Evolutionary conservation across 257 asterid genomes (phyloP), one percentile per base, ranked within the genome.

Genomic region (Solanum arcanum): DNA sequence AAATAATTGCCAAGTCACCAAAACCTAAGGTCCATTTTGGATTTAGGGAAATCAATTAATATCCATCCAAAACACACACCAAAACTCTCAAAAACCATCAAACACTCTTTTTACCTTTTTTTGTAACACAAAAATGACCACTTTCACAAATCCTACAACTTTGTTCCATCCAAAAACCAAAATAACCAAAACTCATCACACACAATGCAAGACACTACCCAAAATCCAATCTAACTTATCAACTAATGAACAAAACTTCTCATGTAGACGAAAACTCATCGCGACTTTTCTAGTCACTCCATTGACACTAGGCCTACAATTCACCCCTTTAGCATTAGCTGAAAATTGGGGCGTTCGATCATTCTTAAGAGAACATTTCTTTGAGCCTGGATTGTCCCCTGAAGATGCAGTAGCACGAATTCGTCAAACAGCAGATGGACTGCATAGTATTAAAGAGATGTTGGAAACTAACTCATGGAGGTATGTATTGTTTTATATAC

Each of bases 401-500:
- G 98, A 95, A 20, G 97, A 95, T 42, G 88, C 98, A 25, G 97
- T 83, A 29, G 92, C 94, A 2, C 88, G 98, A 41, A 91, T 95
- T 87, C 90, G 91, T 35, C 94, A 94, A 85, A 94, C 97, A 70
- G 96, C 96, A 12, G 93, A 94, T 77, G 98, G 98, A 83, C 94
- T 96, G 12, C 98, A 94, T 76, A 92, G 89, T 84, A 90, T 95
- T 35, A 85, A 97, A 89, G 90, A 86, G 85, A 96, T 96, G 98
- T 88, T 96, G 90, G 99, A 96, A 8, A 89, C 90, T 21, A 92
- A 91, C 93, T 95, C 99, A 2, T 96, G 99, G 99, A 94, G 93
- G 92, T 96, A 94, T 88, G 95, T 96, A 13, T 87, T 94, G 62
- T 91, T 93, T 78, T 96, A 94, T 86, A 92, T 96, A 74, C 91